Percentiles rank a stretch among this genome's conserved stretches.
Conservation (phyloP, 768 basidiomycete species). For the Amanita pseudoporphyria region DNA sequence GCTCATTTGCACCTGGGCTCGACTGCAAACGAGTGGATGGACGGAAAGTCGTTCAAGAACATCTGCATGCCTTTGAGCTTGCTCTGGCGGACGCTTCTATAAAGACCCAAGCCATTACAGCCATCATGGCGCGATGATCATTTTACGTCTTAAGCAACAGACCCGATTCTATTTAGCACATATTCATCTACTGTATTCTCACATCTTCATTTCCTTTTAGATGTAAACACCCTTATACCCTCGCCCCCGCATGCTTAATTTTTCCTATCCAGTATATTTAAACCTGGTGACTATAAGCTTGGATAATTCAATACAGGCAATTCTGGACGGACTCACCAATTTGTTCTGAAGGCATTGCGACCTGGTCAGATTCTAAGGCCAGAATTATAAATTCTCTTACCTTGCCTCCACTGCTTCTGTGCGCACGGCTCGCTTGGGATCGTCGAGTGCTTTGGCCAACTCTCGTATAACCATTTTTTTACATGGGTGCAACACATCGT, state of each 20-base stretch:
- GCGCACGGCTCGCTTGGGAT: slow-evolving; percentile 78
- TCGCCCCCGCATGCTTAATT: slow-evolving; percentile 6
- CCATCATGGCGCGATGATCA: slow-evolving; percentile 68
- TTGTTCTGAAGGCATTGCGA: slow-evolving; percentile 26
- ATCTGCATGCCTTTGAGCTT: slow-evolving; percentile 64
- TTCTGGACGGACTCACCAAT: slow-evolving; percentile 27
- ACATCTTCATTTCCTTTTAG: slow-evolving; percentile 13
- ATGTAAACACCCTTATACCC: slow-evolving; percentile 16
- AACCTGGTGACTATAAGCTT: slow-evolving; percentile 32
- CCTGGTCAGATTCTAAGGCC: background rate
- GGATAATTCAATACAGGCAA: slow-evolving; percentile 9
- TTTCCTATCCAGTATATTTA: slow-evolving; percentile 43
- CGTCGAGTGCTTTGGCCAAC: slow-evolving; percentile 72
- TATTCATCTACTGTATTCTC: slow-evolving; percentile 10
- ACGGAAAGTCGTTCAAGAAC: slow-evolving; percentile 65
- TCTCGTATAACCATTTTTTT: slow-evolving; percentile 67
- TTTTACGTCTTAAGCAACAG: background rate
- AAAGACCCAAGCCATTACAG: slow-evolving; percentile 77
- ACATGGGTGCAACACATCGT: slow-evolving; percentile 74
- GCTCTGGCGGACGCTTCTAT: slow-evolving; percentile 62
- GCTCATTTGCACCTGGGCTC: slow-evolving; percentile 20
- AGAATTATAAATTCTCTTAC: slow-evolving; percentile 16
- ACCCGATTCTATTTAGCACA: slow-evolving; percentile 10
- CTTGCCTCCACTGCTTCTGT: slow-evolving; percentile 82
- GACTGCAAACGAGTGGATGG: slow-evolving; percentile 49